Evolutionary conservation across 495 filamentous ascomycete genomes (phyloP).

Genomic region (Penicillium daleae): DNA sequence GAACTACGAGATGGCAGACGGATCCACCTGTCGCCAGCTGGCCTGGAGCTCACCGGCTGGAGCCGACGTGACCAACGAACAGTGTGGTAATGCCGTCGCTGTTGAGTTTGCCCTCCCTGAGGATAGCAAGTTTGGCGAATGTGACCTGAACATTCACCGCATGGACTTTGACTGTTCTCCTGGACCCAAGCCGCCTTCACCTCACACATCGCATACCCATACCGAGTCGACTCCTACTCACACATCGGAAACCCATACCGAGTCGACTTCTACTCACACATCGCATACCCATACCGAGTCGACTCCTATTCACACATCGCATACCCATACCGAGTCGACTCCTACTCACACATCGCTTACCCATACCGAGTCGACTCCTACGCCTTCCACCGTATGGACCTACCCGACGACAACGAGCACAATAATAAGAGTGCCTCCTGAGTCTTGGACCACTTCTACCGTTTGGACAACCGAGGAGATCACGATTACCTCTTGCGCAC

Average conservation of each 20-base stretch:
- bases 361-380: constrained; percentile 23
- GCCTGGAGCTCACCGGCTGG: constrained; percentile 63
- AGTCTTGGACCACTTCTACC: constrained; percentile 54
- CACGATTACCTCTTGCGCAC: constrained; percentile 58
- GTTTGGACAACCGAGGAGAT: constrained; percentile 58
- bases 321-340: background rate
- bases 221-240: background rate
- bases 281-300: no score
- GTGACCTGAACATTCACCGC: constrained; percentile 72
- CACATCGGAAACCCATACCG: no score
- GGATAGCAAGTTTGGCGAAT: constrained; percentile 55
- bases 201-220: background rate
- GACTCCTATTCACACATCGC: no score
- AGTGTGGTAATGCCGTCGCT: constrained; percentile 85
- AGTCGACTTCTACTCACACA: constrained; percentile 15
- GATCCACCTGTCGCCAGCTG: constrained; percentile 76
- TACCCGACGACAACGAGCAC: background rate
- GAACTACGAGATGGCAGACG: constrained; percentile 80
- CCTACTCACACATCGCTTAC: no score
- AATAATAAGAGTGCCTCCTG: background rate
- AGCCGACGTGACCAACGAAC: constrained; percentile 72
- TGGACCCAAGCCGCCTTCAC: constrained; percentile 31
- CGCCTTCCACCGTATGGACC: background rate
- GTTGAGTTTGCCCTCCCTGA: constrained; percentile 75
- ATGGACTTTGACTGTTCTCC: constrained; percentile 80